These are phyloP conservation scores for Pichia exigua DNA, from an alignment of 805 yeast species.

Conservation along the genomic window DNA sequence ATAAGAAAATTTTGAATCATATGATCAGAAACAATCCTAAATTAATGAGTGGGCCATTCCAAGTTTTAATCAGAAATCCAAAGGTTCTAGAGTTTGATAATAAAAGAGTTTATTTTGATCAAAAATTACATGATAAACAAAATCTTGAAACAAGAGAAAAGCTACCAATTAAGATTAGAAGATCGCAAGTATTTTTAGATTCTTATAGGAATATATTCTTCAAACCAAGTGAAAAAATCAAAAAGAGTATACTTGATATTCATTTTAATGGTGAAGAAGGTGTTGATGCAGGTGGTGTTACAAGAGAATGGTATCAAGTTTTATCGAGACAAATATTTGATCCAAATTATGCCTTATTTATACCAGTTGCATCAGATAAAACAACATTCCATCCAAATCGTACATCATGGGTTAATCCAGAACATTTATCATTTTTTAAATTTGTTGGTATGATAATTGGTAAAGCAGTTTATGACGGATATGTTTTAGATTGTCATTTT, in stretches of 20 bases:
- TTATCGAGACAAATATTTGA: constrained; percentile 91
- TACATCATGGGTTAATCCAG: constrained; percentile 87
- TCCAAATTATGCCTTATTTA: constrained; percentile 86
- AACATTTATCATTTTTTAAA: constrained; percentile 85
- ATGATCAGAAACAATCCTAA: constrained; percentile 90
- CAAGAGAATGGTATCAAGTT: constrained; percentile 97
- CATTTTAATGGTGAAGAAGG: constrained; percentile 92
- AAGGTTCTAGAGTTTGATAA: constrained; percentile 90
- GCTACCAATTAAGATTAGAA: constrained; percentile 61
- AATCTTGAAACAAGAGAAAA: constrained; percentile 33
- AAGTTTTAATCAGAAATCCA: constrained; percentile 81
- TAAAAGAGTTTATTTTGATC: constrained; percentile 76
- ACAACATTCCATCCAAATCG: constrained; percentile 95
- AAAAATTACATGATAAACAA: constrained; percentile 52
- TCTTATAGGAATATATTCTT: constrained; percentile 78
- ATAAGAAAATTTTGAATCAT: constrained; percentile 77
- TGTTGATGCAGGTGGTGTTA: constrained; percentile 96
- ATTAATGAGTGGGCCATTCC: constrained; percentile 91
- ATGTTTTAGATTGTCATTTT: constrained; percentile 88
- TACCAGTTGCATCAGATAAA: constrained; percentile 85
- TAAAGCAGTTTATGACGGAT: constrained; percentile 82
- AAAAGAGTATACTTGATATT: constrained; percentile 65
- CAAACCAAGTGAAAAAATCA: constrained; percentile 66
- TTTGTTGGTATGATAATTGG: constrained; percentile 93
- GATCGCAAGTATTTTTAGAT: constrained; percentile 89